Evolutionary conservation across 495 filamentous ascomycete species (phyloP), one percentile per base, ranked within the genome.

Genomic region (Penicillium chermesinum): DNA sequence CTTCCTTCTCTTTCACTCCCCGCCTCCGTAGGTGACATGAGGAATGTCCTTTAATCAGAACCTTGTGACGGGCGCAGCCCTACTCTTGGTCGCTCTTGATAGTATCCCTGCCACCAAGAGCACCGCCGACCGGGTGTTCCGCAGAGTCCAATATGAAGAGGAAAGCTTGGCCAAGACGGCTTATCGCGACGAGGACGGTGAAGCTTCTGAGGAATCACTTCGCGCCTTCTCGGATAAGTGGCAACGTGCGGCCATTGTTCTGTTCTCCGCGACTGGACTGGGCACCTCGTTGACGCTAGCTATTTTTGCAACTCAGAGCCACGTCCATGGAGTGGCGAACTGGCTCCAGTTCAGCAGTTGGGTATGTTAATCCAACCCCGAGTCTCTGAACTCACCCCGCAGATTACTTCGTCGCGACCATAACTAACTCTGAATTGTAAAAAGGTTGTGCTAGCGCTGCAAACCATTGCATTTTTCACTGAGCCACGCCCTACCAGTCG

Each of bases 331-430:
- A 44, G 53, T 38, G 44, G 57, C 53, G 13, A 33, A 59, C 14
- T 73, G 70, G 70, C 37, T 72, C 1, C 58, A 64, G 21, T 56
- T 65, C 27, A 63, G 50, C 1, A 49, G 57, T n/a, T 73, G 70
- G 69, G 68, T 66, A 57, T 40, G 67, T 63, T 36, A 21, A 47
- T 15, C n/a, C n/a, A n/a, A n/a, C n/a, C n/a, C n/a, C n/a, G n/a
- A n/a, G n/a, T n/a, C n/a, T n/a, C n/a, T n/a, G n/a, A n/a, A n/a
- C n/a, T n/a, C n/a, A n/a, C n/a, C n/a, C n/a, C n/a, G n/a, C n/a
- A n/a, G n/a, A n/a, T n/a, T n/a, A n/a, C n/a, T n/a, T n/a, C n/a
- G n/a, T n/a, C n/a, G n/a, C n/a, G n/a, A n/a, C n/a, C n/a, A 8
- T 6, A 25, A 15, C 20, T 15, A 10, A 38, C 9, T 15, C 22